These are phyloP conservation scores for Pseudofabraea citricarpa DNA, from an alignment of 2,329 filamentous ascomycete species.

Conservation along the genomic window DNA sequence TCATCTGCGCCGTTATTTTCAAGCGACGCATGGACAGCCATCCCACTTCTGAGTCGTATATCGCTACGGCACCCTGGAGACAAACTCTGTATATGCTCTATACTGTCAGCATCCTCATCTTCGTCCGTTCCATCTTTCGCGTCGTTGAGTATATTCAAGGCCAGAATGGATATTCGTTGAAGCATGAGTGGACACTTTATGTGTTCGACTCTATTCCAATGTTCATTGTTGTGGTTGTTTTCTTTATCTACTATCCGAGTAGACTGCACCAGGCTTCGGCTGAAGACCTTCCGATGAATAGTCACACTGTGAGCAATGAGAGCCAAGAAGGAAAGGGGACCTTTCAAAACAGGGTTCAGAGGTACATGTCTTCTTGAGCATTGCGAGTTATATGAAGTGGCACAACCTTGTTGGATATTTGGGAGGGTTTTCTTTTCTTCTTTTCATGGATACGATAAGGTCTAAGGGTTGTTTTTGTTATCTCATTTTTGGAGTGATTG, in stretches of 20 bases:
- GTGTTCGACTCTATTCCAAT: slow-evolving; percentile 36
- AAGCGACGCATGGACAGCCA: slow-evolving; percentile 10
- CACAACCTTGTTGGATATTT: too few species aligned
- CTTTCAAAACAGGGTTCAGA: too few species aligned
- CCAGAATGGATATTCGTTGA: slow-evolving; percentile 33
- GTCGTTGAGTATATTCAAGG: slow-evolving; percentile 40
- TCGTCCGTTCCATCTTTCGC: slow-evolving; percentile 38
- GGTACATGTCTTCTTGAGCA: too few species aligned
- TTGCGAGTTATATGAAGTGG: too few species aligned
- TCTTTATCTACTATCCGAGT: slow-evolving; percentile 5
- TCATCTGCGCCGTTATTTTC: slow-evolving; percentile 34
- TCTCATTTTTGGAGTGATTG: too few species aligned
- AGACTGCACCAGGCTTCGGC: slow-evolving; percentile 6
- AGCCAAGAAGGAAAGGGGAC: too few species aligned
- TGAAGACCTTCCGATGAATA: too few species aligned
- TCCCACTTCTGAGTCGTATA: slow-evolving; percentile 11
- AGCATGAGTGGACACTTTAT: slow-evolving; percentile 36
- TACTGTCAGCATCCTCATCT: slow-evolving; percentile 33
- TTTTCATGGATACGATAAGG: too few species aligned
- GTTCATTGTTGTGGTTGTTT: slow-evolving; percentile 22
- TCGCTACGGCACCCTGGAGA: slow-evolving; percentile 19
- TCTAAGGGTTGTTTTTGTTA: too few species aligned
- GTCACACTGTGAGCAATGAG: too few species aligned
- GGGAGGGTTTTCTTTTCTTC: too few species aligned
- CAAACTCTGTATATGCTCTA: slow-evolving; percentile 38